Percentiles rank a stretch among this genome's conserved stretches.
phyloP scores from a whole-genome alignment of 2,329 filamentous ascomycete species.

The Talaromyces albobiverticillius region DNA sequence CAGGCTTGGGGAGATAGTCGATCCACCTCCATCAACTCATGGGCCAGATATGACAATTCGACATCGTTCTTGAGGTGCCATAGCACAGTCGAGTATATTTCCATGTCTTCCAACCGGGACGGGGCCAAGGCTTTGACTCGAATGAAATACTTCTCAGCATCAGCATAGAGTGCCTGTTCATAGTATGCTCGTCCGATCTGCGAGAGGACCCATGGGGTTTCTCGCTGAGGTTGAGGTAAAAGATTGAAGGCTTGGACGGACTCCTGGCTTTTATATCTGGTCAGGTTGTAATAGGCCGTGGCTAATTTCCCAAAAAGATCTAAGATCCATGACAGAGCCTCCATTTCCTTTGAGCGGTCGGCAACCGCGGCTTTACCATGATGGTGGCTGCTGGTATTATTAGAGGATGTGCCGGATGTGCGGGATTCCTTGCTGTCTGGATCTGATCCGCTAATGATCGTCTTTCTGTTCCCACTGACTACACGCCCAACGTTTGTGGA shows the following conservation, averaged over 20 bases:
- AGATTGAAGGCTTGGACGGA: constrained; percentile 71
- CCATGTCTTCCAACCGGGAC: constrained; percentile 87
- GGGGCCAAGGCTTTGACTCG: constrained; percentile 76
- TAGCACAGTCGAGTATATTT: constrained; percentile 97
- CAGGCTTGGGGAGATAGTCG: constrained; percentile 92
- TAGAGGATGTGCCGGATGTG: constrained; percentile 29
- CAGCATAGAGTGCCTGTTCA: constrained; percentile 80
- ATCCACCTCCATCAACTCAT: constrained; percentile 81
- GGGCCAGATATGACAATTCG: constrained; percentile 85
- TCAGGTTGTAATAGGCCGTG: constrained; percentile 72
- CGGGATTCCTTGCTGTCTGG: constrained; percentile 63
- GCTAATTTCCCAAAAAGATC: constrained; percentile 81
- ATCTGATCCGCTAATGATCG: constrained; percentile 56
- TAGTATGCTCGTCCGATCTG: constrained; percentile 89
- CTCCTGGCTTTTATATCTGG: constrained; percentile 74
- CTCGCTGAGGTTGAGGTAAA: constrained; percentile 71
- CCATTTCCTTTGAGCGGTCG: constrained; percentile 66
- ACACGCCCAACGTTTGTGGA: constrained; percentile 75
- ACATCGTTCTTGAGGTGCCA: constrained; percentile 95
- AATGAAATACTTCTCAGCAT: constrained; percentile 83
- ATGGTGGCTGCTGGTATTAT: constrained; percentile 25
- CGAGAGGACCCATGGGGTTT: constrained; percentile 89
- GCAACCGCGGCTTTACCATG: constrained; percentile 30
- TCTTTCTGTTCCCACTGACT: constrained; percentile 86
- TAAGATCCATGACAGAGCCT: constrained; percentile 72